These are phyloP conservation scores for Solanum hybrid DNA, from an alignment of 305 asterid genomes.

Conservation along the genomic window DNA sequence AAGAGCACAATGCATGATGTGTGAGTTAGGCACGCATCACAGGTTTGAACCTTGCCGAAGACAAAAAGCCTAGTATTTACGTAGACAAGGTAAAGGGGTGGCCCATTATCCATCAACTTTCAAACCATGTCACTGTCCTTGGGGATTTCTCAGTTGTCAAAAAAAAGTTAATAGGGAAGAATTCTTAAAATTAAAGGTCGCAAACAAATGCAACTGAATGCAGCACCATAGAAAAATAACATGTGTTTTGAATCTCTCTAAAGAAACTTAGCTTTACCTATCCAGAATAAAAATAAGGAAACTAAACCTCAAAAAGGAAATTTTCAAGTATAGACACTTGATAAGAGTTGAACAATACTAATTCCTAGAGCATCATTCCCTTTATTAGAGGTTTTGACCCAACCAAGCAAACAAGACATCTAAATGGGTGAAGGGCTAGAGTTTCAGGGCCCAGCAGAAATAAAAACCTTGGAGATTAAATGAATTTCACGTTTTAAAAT, in stretches of 20 bases:
- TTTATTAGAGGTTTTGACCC: not conserved
- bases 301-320: not conserved
- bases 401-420: not conserved
- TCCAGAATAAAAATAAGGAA: not conserved
- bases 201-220: not conserved
- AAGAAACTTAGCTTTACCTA: not conserved
- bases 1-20: not conserved
- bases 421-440: not conserved
- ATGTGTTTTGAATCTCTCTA: not conserved
- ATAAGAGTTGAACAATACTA: not conserved
- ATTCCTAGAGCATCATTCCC: not conserved
- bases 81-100: not conserved
- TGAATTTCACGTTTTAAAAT: not conserved
- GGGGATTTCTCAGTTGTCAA: not conserved
- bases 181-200: not conserved
- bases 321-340: not conserved
- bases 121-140: not conserved
- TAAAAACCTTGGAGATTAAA: not conserved
- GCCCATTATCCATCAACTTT: not conserved
- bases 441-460: not conserved
- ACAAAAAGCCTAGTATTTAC: not conserved
- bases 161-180: not conserved
- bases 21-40: not conserved
- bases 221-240: not conserved
- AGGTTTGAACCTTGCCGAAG: not conserved